phyloP scores from a whole-genome alignment of 2,329 filamentous ascomycete genomes.

The Aspergillus tamarii region DNA sequence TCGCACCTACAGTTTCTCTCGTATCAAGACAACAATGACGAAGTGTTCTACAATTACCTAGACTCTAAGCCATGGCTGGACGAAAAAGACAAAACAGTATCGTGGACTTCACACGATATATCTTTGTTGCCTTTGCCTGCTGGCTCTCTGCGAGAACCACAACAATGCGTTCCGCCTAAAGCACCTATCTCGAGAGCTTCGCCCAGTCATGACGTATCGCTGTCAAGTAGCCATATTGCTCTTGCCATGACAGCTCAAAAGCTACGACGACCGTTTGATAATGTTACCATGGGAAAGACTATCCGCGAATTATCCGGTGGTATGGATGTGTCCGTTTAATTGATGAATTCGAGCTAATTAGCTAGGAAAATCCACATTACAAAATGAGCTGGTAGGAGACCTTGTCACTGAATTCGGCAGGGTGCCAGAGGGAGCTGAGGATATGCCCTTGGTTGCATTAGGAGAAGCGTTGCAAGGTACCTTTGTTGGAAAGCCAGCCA shows the following conservation, averaged over 20 bases:
- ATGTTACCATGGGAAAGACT: conserved; percentile 27
- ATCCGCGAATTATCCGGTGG: conserved; percentile 37
- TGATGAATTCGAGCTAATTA: background rate
- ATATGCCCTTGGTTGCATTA: conserved; percentile 40
- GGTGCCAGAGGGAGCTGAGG: conserved; percentile 46
- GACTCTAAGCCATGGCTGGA: background rate
- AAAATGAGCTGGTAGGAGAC: conserved; percentile 52
- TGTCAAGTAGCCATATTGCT: conserved; percentile 19
- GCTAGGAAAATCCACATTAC: conserved; percentile 46
- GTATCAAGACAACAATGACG: conserved; percentile 19
- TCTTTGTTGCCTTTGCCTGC: background rate
- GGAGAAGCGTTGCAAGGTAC: conserved; percentile 31
- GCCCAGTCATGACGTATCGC: conserved; percentile 9
- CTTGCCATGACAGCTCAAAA: conserved; percentile 24
- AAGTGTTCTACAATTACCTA: conserved; percentile 18
- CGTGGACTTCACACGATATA: background rate
- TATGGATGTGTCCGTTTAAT: background rate
- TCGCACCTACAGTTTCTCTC: conserved; percentile 30
- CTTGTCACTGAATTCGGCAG: conserved; percentile 45
- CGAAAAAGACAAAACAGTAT: background rate
- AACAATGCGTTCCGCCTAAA: background rate
- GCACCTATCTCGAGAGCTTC: background rate
- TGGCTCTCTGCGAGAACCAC: background rate
- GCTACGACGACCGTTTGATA: conserved; percentile 20
- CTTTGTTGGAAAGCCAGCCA: conserved; percentile 37